Evolutionary conservation across 2,329 filamentous ascomycete genomes (phyloP).

Genomic region (Botrytis medusae): DNA sequence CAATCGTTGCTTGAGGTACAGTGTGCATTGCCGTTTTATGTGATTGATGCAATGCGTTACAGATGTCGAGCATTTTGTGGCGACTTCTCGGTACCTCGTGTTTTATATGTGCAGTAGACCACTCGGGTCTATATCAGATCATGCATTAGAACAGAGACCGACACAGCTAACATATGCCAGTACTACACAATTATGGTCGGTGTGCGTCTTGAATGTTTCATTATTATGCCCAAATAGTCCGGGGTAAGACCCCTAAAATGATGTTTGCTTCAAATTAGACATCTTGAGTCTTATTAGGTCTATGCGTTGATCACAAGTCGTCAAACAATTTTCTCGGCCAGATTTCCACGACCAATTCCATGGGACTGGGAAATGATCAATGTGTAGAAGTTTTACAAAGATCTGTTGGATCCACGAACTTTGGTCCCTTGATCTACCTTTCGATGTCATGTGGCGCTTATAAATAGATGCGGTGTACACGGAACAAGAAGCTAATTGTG

Average conservation of each 20-base stretch:
- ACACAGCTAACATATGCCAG: neutral
- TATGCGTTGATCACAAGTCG: constrained; percentile 1
- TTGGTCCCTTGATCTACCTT: constrained; percentile 10
- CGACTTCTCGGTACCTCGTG: neutral
- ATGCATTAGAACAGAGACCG: neutral
- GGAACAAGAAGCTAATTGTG: neutral
- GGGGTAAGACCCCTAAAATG: neutral
- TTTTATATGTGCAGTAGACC: neutral
- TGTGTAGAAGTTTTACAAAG: neutral
- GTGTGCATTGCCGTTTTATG: neutral
- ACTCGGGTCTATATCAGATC: neutral
- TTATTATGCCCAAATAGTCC: neutral
- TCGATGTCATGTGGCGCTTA: neutral
- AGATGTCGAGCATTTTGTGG: constrained; percentile 10
- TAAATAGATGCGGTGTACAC: constrained; percentile 1
- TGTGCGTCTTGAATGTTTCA: neutral
- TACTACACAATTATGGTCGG: neutral
- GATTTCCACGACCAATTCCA: neutral
- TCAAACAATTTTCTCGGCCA: neutral
- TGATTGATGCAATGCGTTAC: constrained; percentile 11
- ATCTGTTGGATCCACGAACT: neutral
- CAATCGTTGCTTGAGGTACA: neutral
- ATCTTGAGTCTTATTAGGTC: neutral
- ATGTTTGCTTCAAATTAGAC: neutral
- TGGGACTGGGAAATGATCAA: neutral